Conservation (phyloP, 2,329 filamentous ascomycete species). For the Diaporthe longicolla region DNA sequence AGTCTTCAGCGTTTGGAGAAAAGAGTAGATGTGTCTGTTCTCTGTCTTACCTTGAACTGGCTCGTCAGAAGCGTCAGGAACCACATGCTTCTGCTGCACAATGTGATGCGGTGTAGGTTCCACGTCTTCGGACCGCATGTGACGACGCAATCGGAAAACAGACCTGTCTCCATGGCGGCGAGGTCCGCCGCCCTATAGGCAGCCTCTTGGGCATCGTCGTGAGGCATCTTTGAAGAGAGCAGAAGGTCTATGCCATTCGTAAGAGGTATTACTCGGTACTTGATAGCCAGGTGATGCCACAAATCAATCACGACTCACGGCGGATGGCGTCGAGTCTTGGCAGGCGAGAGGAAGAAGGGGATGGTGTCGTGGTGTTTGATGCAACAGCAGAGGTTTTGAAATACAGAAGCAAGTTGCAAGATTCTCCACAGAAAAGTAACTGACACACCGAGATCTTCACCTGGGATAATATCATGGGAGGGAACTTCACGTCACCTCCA, state of each 20-base stretch:
- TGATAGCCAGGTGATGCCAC: too few species aligned
- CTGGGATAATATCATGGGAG: neutral
- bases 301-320: neutral
- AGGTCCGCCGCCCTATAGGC: neutral
- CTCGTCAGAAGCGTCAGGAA: neutral
- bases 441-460: neutral
- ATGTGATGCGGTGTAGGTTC: neutral
- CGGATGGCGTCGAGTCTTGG: neutral
- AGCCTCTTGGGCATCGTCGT: neutral
- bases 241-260: neutral
- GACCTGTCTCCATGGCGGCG: neutral
- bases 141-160: neutral
- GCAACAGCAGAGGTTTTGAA: neutral
- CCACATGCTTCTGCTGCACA: neutral
- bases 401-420: neutral
- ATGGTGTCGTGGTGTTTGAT: neutral
- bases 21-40: neutral
- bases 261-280: neutral
- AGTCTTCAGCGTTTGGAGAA: neutral
- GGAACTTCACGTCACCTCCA: fast-evolving
- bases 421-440: neutral
- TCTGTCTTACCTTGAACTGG: neutral
- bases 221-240: neutral
- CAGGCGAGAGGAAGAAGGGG: neutral
- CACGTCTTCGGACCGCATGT: neutral